phyloP scores from a whole-genome alignment of 2,329 filamentous ascomycete genomes.

The Fusarium albosuccineum region DNA sequence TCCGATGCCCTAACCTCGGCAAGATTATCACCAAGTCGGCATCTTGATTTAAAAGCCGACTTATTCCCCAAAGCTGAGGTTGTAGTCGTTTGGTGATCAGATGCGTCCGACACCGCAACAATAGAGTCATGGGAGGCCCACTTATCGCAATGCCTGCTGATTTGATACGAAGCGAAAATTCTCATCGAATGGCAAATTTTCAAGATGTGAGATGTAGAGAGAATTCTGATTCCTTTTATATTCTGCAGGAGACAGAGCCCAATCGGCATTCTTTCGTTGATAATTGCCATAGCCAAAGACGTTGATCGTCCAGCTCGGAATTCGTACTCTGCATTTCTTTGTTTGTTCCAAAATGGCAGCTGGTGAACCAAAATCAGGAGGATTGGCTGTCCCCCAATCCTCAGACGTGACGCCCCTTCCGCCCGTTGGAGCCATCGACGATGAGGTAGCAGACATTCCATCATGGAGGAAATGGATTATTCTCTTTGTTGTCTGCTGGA shows the following conservation, averaged over 20 bases:
- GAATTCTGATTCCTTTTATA: not conserved
- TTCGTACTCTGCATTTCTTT: not conserved
- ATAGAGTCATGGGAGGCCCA: slow-evolving; percentile 15
- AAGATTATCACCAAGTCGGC: slow-evolving; percentile 24
- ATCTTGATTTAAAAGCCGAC: slow-evolving; percentile 9
- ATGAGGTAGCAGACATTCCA: slow-evolving; percentile 37
- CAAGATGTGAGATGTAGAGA: not conserved
- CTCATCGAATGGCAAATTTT: not conserved
- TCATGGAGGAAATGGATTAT: slow-evolving; percentile 46
- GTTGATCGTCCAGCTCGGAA: not conserved
- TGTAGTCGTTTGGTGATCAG: not conserved
- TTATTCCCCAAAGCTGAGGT: not conserved
- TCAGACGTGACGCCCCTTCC: slow-evolving; percentile 5
- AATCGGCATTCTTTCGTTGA: not conserved
- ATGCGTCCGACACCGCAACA: slow-evolving; percentile 32
- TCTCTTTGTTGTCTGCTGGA: slow-evolving; percentile 47
- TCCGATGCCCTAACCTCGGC: slow-evolving; percentile 20
- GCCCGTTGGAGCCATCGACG: slow-evolving; percentile 33
- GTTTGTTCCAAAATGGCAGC: slow-evolving; percentile 16
- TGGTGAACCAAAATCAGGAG: slow-evolving; percentile 22
- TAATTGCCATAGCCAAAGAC: not conserved
- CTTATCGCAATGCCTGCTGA: slow-evolving; percentile 7
- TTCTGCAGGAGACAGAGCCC: not conserved
- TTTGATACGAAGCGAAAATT: slow-evolving; percentile 2
- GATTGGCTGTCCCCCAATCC: slow-evolving; percentile 2